These are phyloP conservation scores for baker's yeast (Saccharomyces cerevisiae) DNA, from an alignment of 805 yeast species.

Conservation along the genomic window DNA sequence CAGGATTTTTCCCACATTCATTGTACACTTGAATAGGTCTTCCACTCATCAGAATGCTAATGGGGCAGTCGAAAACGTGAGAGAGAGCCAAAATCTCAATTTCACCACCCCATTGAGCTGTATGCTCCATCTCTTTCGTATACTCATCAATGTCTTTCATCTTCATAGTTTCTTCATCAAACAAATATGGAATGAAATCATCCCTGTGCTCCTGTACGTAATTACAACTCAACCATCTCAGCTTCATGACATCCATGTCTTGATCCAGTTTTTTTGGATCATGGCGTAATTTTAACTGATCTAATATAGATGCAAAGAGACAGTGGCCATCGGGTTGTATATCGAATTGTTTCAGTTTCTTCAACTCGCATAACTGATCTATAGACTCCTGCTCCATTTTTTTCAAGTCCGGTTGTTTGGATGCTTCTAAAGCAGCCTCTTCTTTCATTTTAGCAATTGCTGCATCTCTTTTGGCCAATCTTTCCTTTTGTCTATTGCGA, in stretches of 20 bases:
- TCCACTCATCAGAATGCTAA: conserved; percentile 73
- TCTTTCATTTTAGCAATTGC: conserved; percentile 52
- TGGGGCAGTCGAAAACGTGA: conserved; percentile 59
- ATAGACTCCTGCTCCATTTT: conserved; percentile 65
- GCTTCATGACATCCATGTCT: conserved; percentile 29
- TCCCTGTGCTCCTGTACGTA: conserved; percentile 59
- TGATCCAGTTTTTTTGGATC: conserved; percentile 15
- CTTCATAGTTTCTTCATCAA: conserved; percentile 66
- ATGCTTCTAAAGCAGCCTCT: conserved; percentile 69
- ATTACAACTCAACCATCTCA: conserved; percentile 58
- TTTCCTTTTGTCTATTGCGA: conserved; percentile 79
- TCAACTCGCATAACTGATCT: conserved; percentile 41
- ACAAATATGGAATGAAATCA: conserved; percentile 71
- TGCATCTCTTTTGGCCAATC: conserved; percentile 67
- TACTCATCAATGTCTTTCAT: conserved; percentile 61
- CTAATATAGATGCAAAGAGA: conserved; percentile 75
- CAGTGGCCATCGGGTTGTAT: conserved; percentile 93
- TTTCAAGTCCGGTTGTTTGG: conserved; percentile 54
- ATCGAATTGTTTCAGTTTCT: conserved; percentile 50
- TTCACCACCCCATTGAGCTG: conserved; percentile 96
- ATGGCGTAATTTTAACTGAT: conserved; percentile 59
- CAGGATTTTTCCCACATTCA: conserved; percentile 46
- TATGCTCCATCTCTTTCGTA: conserved; percentile 55
- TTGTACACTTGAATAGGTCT: conserved; percentile 58
- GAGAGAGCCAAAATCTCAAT: conserved; percentile 81